Evolutionary conservation across 768 basidiomycete genomes (phyloP).

Genomic region (Leccinum disarticulatum): DNA sequence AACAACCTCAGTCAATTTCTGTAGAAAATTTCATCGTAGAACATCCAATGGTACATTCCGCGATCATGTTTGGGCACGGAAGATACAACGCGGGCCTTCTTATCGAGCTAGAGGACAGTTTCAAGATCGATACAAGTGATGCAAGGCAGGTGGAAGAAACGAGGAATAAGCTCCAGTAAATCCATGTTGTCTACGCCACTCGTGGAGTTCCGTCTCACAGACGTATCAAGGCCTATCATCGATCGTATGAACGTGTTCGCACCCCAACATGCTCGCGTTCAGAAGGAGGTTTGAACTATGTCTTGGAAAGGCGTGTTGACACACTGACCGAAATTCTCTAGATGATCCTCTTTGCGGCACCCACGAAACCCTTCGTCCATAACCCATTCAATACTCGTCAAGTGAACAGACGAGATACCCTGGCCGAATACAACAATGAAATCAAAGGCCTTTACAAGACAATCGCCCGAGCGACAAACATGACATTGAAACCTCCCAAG

Average conservation of each 20-base stretch:
- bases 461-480: slow-evolving; percentile 1
- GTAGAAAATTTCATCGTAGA: slow-evolving; percentile 17
- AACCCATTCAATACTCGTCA: background rate
- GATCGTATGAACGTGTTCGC: slow-evolving; percentile 24
- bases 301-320: background rate
- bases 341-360: slow-evolving; percentile 19
- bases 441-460: slow-evolving; percentile 15
- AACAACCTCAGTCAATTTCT: background rate
- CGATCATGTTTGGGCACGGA: slow-evolving; percentile 24
- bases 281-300: slow-evolving; percentile 17
- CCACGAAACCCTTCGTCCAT: slow-evolving; percentile 15
- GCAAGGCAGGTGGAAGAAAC: slow-evolving; percentile 9
- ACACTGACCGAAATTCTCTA: background rate
- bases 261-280: slow-evolving; percentile 21
- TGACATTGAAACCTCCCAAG: slow-evolving; percentile 15
- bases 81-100: slow-evolving; percentile 19
- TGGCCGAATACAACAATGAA: slow-evolving; percentile 11
- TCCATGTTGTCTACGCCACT: background rate
- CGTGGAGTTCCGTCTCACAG: slow-evolving; percentile 2
- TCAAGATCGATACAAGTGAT: slow-evolving; percentile 13
- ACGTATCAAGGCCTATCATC: slow-evolving; percentile 5
- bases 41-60: slow-evolving; percentile 15
- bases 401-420: slow-evolving; percentile 15
- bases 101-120: slow-evolving; percentile 13
- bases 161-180: slow-evolving; percentile 18